Base-by-base conservation (phyloP, 2,329 filamentous ascomycete genomes). In the Ascochyta rabiei region DNA sequence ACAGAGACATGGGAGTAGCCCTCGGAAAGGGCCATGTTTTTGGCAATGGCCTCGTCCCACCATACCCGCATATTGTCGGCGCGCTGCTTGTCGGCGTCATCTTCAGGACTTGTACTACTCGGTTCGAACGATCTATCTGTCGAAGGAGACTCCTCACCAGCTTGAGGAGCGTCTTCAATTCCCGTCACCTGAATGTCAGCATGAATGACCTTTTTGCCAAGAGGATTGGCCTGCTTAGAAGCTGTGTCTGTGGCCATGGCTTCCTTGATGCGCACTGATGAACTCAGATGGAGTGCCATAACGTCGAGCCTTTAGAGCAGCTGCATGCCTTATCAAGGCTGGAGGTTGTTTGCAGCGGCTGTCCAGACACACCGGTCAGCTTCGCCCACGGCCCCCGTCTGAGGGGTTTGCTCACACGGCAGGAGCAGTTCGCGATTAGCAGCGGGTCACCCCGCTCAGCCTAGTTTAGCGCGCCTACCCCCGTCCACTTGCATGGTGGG, bases 1-100 rank as follows among this genome's bases (percentile, higher is more conserved):
- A 75, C 75, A 7, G 71, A 64, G 8, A 75, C 74, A 24, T 74
- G 60, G 6, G 59, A 21, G 41, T 77, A 77, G 2, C 67, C 66
- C 13, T 69, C 64, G 1, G 71, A 63, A 15, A 72, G 59, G 10
- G 67, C 53, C 67, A 74, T 70, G 28, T 74, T 64, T 18, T 54
- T 70, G 10, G 51, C 53, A 10, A 70, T 71, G 2, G 62, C 64
- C 37, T 73, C 66, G 28, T 70, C 63, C 70, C 70, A 75, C 66
- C 68, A 73, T 40, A 61, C 61, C 41, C 68, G 69, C 67, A 73
- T 70, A 19, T 66, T n/a, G 19, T 59, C 63, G 8, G 63, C 63
- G 28, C 56, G 56, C 30, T 65, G 33, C 35, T 62, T 63, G 7
- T 57, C 38, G 8, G 44, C 58, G 10, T 45, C 58, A 53, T 71